Percentiles rank a stretch among this genome's conserved stretches.
These are phyloP conservation scores for Aspergillus ochraceoroseus DNA, from an alignment of 2,329 filamentous ascomycete species.

Conservation along the genomic window DNA sequence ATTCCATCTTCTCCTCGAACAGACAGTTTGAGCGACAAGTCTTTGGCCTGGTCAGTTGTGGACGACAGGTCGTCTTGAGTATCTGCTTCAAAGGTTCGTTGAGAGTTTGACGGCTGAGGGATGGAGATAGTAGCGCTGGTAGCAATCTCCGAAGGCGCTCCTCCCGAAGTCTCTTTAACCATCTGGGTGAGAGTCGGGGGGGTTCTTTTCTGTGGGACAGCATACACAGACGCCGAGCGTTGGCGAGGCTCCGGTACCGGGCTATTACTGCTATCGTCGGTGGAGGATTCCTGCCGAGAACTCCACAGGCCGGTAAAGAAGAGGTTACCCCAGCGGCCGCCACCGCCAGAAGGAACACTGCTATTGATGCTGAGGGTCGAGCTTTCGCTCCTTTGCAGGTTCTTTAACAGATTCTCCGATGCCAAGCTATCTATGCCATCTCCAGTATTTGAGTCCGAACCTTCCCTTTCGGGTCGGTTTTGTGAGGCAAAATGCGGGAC, in stretches of 20 bases:
- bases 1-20: constrained; percentile 56
- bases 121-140: constrained; percentile 37
- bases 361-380: constrained; percentile 45
- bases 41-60: constrained; percentile 33
- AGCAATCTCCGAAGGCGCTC: constrained; percentile 20
- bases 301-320: constrained; percentile 56
- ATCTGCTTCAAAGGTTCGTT: constrained; percentile 21
- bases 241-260: constrained; percentile 25
- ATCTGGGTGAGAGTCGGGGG: constrained; percentile 33
- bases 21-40: constrained; percentile 50
- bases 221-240: constrained; percentile 28
- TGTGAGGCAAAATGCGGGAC: constrained; percentile 52
- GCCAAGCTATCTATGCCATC: constrained; percentile 45
- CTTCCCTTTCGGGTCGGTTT: constrained; percentile 27
- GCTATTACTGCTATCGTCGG: constrained; percentile 32
- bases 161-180: constrained; percentile 31
- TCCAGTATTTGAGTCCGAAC: constrained; percentile 21
- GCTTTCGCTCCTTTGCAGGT: constrained; percentile 51
- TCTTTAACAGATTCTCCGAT: constrained; percentile 53
- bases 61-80: constrained; percentile 29
- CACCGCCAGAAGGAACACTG: constrained; percentile 45
- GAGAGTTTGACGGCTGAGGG: constrained; percentile 25
- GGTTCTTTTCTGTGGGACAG: constrained; percentile 23
- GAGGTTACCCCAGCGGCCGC: constrained; percentile 53
- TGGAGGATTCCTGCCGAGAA: constrained; percentile 47